Evolutionary conservation across 768 basidiomycete genomes (phyloP), one percentile per base, ranked within the genome.

Genomic region (Chalciporus piperatus): DNA sequence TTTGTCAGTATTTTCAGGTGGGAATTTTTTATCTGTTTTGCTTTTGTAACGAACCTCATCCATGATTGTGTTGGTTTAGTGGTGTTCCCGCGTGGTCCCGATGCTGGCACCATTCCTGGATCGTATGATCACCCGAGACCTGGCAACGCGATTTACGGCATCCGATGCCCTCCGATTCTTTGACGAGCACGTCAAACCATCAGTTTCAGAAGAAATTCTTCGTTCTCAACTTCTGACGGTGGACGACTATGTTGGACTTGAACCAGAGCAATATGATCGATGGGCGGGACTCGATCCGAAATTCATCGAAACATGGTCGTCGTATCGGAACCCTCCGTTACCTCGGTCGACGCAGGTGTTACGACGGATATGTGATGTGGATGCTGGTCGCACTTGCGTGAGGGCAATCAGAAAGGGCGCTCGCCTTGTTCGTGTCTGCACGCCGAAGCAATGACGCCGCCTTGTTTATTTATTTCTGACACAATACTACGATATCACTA

Each of bases 41-140:
- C 22, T 35, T 19, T 10, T 13, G 16, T 44, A 7, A 14, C n/a
- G n/a, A n/a, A n/a, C 16, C 23, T 17, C 8, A 25, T 16, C 10
- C 4, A 28, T 9, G 42, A 17, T 28, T 4, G 22, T 17, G 13
- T 20, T 17, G 23, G 6, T 30, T n/a, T 38, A 67, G 67, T 50
- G 62, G 45, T 38, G 58, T 8, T 53, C 56, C 0, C 48, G 44
- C 5, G n/a, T 42, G 7, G 42, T 60, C n/a, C 66, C 69, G 0
- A 51, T 70, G 47, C 43, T 69, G 2, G 63, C 64, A 0, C 66
- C 66, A 11, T 49, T 70, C 8, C 42, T 70, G 2, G 69, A 70
- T 41, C 53, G 33, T 41, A 64, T 70, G 63, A 56, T 60, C 3
- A 63, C 61, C 1, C 51, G 65, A 5, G 46, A 67, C 20, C 41